A percentile compares a stretch with the other conserved stretches of the same genome.
These are phyloP conservation scores for Pisolithus marmoratus DNA, from an alignment of 768 basidiomycete species.

Conservation along the genomic window DNA sequence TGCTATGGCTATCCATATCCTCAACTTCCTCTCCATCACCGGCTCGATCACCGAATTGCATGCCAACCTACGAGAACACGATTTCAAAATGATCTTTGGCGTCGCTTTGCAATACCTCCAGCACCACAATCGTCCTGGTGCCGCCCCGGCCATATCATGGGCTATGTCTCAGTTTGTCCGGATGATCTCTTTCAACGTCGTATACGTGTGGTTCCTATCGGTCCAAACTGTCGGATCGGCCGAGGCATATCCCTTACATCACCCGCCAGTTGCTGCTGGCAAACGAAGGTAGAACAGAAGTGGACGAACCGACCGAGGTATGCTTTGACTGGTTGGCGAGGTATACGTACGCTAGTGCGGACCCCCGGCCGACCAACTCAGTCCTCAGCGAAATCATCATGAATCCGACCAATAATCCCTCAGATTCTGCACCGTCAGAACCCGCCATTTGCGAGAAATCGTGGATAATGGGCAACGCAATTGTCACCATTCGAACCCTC, in stretches of 20 bases:
- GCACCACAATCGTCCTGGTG: slow-evolving; percentile 69
- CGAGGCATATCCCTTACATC: slow-evolving; percentile 78
- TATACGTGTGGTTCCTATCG: slow-evolving; percentile 94
- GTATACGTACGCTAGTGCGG: slow-evolving; percentile 91
- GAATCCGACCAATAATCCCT: slow-evolving; percentile 37
- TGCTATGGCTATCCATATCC: slow-evolving; percentile 91
- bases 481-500: slow-evolving; percentile 77
- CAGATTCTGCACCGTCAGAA: slow-evolving; percentile 27
- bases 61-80: slow-evolving; percentile 84
- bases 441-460: slow-evolving; percentile 54
- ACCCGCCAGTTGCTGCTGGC: slow-evolving; percentile 81
- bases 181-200: slow-evolving; percentile 81
- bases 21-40: slow-evolving; percentile 84
- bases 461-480: slow-evolving; percentile 81
- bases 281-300: slow-evolving; percentile 62
- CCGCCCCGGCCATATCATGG: slow-evolving; percentile 64
- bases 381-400: slow-evolving; percentile 76
- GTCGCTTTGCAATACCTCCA: slow-evolving; percentile 93
- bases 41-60: slow-evolving; percentile 76
- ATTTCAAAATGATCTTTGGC: slow-evolving; percentile 92
- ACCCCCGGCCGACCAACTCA: slow-evolving; percentile 81
- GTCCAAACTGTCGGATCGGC: slow-evolving; percentile 77
- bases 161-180: slow-evolving; percentile 89
- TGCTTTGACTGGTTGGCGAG: slow-evolving; percentile 97
- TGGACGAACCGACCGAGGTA: slow-evolving; percentile 91